Evolutionary conservation across 805 yeast species (phyloP), one percentile per base, ranked within the genome.

Genomic region (Priceomyces fermenticarens): DNA sequence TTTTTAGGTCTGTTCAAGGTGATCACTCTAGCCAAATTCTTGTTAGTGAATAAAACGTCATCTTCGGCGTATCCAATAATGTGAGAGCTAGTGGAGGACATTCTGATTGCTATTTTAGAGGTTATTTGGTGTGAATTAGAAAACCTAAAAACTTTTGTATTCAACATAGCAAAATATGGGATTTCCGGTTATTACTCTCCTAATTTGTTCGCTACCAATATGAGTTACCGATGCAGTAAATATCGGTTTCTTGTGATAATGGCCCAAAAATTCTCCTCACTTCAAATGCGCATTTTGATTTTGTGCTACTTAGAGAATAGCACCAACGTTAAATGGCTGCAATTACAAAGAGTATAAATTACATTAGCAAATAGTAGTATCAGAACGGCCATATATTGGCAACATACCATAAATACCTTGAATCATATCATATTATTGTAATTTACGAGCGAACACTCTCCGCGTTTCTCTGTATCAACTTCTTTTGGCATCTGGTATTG

Each of bases 1-100:
- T 91, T 91, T 41, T 72, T 59, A 15, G 90, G 83, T 45, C 98
- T 78, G 70, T 91, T 88, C 49, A 91, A 72, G 7, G 85, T 75
- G 51, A 90, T 70, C 29, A 86, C 67, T 47, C 97, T 78, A 10
- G 93, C 81, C 36, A 81, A 77, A 52, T 81, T 79, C 45, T 73
- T 66, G 52, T 79, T 73, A 44, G 72, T 57, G 63, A 86, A 86
- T 43, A 81, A 70, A 14, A 86, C 93, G 46, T 81, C 87, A 41
- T 63, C 71, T 35, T 60, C 62, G 20, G 61, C 65, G 43, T 59
- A 50, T 31, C 53, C 57, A 31, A 38, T 36, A 28, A 41, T 30
- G 26, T 30, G 39, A 31, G 44, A 14, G 32, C 42, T 31, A 32
- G 35, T 37, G 10, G 44, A 37, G 8, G 42, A 34, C 42, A 39